Percentiles rank a stretch among this genome's conserved stretches.
phyloP scores from a whole-genome alignment of 805 yeast genomes.

The Allodekkera sacchari region DNA sequence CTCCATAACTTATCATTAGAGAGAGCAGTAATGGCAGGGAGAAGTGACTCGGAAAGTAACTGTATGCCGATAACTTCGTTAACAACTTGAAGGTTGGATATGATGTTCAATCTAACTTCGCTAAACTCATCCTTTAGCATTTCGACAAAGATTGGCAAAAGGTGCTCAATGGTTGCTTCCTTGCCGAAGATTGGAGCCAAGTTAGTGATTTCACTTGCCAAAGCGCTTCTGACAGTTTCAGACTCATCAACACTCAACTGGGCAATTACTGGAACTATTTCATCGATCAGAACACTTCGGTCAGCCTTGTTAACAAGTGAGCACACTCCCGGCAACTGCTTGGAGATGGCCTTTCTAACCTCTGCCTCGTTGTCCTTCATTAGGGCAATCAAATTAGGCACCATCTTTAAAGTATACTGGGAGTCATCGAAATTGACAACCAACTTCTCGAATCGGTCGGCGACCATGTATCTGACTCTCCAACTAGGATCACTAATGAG shows the following conservation, averaged over 20 bases:
- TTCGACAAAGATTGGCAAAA: slow-evolving; percentile 80
- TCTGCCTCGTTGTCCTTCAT: slow-evolving; percentile 94
- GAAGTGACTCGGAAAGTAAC: slow-evolving; percentile 70
- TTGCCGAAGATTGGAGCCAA: slow-evolving; percentile 80
- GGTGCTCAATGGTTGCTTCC: slow-evolving; percentile 70
- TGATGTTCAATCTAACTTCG: slow-evolving; percentile 90
- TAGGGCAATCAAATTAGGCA: slow-evolving; percentile 64
- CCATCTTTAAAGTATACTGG: slow-evolving; percentile 49
- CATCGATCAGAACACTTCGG: slow-evolving; percentile 47
- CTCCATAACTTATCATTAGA: slow-evolving; percentile 98
- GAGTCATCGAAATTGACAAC: slow-evolving; percentile 55
- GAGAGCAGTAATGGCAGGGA: slow-evolving; percentile 93
- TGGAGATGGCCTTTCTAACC: slow-evolving; percentile 90
- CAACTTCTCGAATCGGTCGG: slow-evolving; percentile 79
- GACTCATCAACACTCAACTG: slow-evolving; percentile 83
- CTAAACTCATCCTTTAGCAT: slow-evolving; percentile 97
- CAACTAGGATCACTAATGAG: slow-evolving; percentile 86
- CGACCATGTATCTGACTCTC: slow-evolving; percentile 98
- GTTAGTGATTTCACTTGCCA: slow-evolving; percentile 82
- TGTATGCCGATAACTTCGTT: slow-evolving; percentile 93
- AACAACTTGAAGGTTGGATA: slow-evolving; percentile 83
- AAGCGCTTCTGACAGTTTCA: slow-evolving; percentile 87
- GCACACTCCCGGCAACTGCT: slow-evolving; percentile 76
- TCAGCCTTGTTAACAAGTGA: slow-evolving; percentile 34
- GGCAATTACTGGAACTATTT: slow-evolving; percentile 76